Evolutionary conservation across 2,329 filamentous ascomycete genomes (phyloP), one percentile per base, ranked within the genome.

Genomic region (Nemania bipapillata): DNA sequence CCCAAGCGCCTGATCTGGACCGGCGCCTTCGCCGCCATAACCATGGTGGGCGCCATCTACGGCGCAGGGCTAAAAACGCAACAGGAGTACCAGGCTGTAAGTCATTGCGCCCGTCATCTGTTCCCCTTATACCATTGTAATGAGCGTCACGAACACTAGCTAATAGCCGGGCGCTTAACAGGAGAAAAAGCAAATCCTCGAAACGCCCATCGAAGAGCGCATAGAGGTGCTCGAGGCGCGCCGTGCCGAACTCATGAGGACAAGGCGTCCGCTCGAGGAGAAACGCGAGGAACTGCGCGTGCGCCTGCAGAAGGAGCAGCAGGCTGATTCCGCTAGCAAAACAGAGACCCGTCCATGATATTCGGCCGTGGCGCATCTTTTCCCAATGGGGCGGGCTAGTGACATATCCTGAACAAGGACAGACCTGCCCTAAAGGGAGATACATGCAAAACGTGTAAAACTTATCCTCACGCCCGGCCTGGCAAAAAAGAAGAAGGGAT

Each of bases 31-130:
- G 82, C 80, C 2, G 83, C 83, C 67, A 80, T 85, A 65, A 80
- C 84, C 68, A 78, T 82, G 66, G 83, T 84, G 35, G 84, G 84
- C 66, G 76, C 82, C 52, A 79, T 84, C 54, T 85, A 85, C 64
- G 85, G 85, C 59, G 85, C 84, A 6, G 82, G 83, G 53, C 74
- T 86, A 53, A 86, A 86, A 77, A 80, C 81, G 55, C 82, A 85
- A 67, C 79, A 81, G 66, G 83, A 86, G 70, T 84, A 81, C 72
- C 77, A 80, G 69, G 76, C 83, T 73, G 84, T 85, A 66, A 45
- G 75, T 69, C 15, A 20, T 30, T 35, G 24, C 4, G 45, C 45
- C n/a, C 20, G n/a, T 22, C 20, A n/a, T 24, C 20, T 32, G 12
- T 8, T 26, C 24, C 3, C 4, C 17, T 8, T 4, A 20, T 52